Conservation (phyloP, 192 early-diverging fungal species). For the Podila epicladia region DNA sequence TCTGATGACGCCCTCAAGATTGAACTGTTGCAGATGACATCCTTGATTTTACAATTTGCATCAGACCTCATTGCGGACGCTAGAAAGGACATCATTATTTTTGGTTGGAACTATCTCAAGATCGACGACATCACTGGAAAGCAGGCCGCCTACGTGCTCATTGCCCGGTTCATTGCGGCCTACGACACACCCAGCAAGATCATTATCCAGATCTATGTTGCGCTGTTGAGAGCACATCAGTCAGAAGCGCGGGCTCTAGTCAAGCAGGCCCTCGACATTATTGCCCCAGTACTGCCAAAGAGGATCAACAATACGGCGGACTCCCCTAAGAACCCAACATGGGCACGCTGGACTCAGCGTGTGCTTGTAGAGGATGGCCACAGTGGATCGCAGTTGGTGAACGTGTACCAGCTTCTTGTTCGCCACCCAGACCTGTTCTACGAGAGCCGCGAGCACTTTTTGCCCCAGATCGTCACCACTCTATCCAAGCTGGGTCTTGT, state of each 20-base stretch:
- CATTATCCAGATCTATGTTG: conserved; percentile 87
- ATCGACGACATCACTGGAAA: conserved; percentile 94
- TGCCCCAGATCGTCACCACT: conserved; percentile 87
- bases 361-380: conserved; percentile 96
- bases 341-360: conserved; percentile 88
- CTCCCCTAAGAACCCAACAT: conserved; percentile 71
- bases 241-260: conserved; percentile 88
- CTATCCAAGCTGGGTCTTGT: conserved; percentile 89
- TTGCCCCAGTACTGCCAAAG: conserved; percentile 91
- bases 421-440: conserved; percentile 92
- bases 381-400: conserved; percentile 86
- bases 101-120: conserved; percentile 89
- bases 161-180: conserved; percentile 91
- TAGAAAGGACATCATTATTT: conserved; percentile 93
- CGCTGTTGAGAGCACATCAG: conserved; percentile 90
- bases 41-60: conserved; percentile 86
- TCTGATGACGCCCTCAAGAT: conserved; percentile 76
- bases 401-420: conserved; percentile 92
- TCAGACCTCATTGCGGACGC: conserved; percentile 79
- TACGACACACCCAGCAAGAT: conserved; percentile 93
- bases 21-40: conserved; percentile 93
- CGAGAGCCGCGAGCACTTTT: conserved; percentile 88
- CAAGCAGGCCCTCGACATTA: conserved; percentile 92
- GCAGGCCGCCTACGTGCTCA: conserved; percentile 93
- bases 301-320: conserved; percentile 68